phyloP scores from a whole-genome alignment of 306 rosid species.

The Acmispon strigosus region DNA sequence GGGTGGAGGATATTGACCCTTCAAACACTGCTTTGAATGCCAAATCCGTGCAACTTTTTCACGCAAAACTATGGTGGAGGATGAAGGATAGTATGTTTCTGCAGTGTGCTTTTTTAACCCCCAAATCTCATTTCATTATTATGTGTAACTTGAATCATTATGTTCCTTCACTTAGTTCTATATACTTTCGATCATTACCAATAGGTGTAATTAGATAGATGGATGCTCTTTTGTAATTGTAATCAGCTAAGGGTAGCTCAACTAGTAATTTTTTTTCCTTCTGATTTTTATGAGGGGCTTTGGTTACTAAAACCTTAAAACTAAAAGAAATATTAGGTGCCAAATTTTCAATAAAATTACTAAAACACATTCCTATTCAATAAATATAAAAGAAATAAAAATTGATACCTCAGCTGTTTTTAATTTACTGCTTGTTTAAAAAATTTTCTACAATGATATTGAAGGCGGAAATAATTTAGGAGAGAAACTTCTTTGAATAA shows the following conservation, averaged over 20 bases:
- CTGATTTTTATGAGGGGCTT: not conserved
- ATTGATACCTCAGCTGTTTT: not conserved
- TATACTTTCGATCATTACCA: constrained; percentile 10
- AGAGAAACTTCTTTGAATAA: no score
- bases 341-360: not conserved
- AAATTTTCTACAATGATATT: no score
- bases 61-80: constrained; percentile 52
- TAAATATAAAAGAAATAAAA: not conserved
- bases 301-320: not conserved
- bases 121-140: constrained; percentile 34
- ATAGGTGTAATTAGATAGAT: not conserved
- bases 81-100: constrained; percentile 3
- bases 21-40: constrained; percentile 56
- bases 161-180: constrained; percentile 23
- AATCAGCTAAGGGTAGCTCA: not conserved
- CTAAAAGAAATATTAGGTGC: not conserved
- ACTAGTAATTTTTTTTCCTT: not conserved
- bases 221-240: not conserved
- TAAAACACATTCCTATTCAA: not conserved
- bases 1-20: constrained; percentile 25
- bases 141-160: constrained; percentile 39
- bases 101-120: constrained; percentile 2
- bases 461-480: no score
- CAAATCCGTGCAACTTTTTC: constrained; percentile 50
- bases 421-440: not conserved